These are phyloP conservation scores for Zygosaccharomyces bailii DNA, from an alignment of 805 yeast species.

Conservation along the genomic window DNA sequence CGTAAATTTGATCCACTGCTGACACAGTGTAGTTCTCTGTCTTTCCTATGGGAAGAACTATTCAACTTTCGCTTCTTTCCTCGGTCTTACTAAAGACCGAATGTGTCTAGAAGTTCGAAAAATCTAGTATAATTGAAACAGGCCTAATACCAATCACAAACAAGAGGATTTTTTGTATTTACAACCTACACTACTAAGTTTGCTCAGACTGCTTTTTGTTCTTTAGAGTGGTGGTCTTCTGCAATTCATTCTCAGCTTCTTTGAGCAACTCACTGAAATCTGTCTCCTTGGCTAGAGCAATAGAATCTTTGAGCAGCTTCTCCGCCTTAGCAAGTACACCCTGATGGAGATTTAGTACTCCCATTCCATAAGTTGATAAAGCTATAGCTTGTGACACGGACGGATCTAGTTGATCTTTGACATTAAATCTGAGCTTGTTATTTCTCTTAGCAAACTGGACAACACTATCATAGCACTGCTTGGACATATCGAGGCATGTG, in stretches of 20 bases:
- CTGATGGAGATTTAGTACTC: slow-evolving; percentile 67
- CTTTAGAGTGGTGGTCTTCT: slow-evolving; percentile 36
- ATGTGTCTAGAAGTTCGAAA: slow-evolving; percentile 3
- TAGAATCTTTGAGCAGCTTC: slow-evolving; percentile 60
- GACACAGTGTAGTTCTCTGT: too few relatives aligned
- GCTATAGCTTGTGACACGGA: slow-evolving; percentile 66
- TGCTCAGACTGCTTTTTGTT: slow-evolving; percentile 12
- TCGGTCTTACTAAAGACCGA: slow-evolving; percentile 1
- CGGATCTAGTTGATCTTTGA: slow-evolving; percentile 38
- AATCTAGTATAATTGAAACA: too few relatives aligned
- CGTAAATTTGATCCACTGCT: too few relatives aligned
- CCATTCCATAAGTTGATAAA: slow-evolving; percentile 78
- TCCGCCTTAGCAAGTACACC: slow-evolving; percentile 57
- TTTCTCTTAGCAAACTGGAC: slow-evolving; percentile 41
- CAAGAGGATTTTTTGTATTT: neutral
- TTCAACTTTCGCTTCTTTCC: neutral
- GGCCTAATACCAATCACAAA: too few relatives aligned
- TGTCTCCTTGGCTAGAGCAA: slow-evolving; percentile 63
- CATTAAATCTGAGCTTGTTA: slow-evolving; percentile 32
- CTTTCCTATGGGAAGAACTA: too few relatives aligned
- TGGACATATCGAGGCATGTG: slow-evolving; percentile 35
- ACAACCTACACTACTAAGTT: neutral
- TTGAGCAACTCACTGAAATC: slow-evolving; percentile 59
- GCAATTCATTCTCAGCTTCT: slow-evolving; percentile 65
- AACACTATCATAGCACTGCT: slow-evolving; percentile 43